phyloP scores from a whole-genome alignment of 2,329 filamentous ascomycete genomes.

The Ascochyta lentis region DNA sequence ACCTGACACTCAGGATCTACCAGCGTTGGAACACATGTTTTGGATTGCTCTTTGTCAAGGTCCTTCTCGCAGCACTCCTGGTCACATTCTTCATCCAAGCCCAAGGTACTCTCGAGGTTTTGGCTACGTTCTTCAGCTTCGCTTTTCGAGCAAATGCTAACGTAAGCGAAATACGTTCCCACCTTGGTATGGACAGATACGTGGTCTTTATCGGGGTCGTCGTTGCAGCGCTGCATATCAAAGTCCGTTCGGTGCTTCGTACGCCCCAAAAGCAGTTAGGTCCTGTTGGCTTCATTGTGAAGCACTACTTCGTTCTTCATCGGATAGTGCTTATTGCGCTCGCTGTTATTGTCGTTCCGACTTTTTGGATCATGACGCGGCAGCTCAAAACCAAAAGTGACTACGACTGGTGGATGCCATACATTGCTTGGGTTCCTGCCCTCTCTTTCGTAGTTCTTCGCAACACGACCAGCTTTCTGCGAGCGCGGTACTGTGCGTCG shows the following conservation, averaged over 20 bases:
- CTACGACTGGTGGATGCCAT: constrained; percentile 62
- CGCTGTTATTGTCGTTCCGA: constrained; percentile 36
- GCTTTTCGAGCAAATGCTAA: constrained; percentile 59
- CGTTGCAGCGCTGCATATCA: constrained; percentile 52
- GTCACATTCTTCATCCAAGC: constrained; percentile 47
- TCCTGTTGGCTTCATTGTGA: constrained; percentile 27
- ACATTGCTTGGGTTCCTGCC: constrained; percentile 62
- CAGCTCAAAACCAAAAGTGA: constrained; percentile 46
- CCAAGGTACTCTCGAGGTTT: constrained; percentile 53
- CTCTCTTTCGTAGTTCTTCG: constrained; percentile 61
- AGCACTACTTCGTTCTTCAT: constrained; percentile 24
- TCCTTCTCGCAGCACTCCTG: constrained; percentile 54
- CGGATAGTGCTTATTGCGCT: constrained; percentile 20
- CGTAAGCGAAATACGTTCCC: constrained; percentile 57
- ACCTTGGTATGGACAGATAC: constrained; percentile 61
- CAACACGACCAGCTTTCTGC: constrained; percentile 54
- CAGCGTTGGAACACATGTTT: constrained; percentile 53
- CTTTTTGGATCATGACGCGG: constrained; percentile 46
- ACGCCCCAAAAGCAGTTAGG: constrained; percentile 14
- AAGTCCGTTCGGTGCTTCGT: constrained; percentile 25
- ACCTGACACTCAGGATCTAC: constrained; percentile 56
- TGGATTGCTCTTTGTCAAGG: constrained; percentile 56
- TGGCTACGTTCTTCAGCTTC: constrained; percentile 47
- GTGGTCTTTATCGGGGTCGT: constrained; percentile 65
- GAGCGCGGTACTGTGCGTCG: constrained; percentile 53